Conservation (phyloP, 106 monocot species). For the Allium fistulosum region DNA sequence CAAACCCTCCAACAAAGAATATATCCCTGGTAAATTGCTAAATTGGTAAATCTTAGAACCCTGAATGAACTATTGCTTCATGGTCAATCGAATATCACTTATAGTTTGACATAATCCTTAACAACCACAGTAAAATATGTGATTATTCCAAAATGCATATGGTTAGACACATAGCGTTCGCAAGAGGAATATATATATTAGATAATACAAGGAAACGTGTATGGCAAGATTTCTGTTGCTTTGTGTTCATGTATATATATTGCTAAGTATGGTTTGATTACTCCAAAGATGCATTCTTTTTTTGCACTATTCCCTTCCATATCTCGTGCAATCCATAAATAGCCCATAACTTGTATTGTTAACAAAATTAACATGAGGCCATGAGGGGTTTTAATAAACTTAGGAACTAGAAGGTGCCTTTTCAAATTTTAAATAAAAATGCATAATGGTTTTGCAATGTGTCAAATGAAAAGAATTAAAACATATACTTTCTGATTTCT, state of each 20-base stretch:
- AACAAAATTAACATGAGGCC: not conserved
- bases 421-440: not conserved
- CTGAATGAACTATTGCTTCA: not conserved
- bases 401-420: too few species aligned
- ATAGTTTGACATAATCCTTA: too few species aligned
- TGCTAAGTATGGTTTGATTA: too few species aligned
- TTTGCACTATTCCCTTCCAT: too few species aligned
- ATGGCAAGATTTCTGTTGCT: too few species aligned
- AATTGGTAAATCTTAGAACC: not conserved
- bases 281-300: too few species aligned
- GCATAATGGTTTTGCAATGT: not conserved
- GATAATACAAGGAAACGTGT: too few species aligned
- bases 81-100: not conserved
- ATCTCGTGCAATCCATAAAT: too few species aligned
- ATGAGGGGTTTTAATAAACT: not conserved
- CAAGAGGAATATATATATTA: not conserved
- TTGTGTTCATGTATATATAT: too few species aligned
- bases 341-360: not conserved
- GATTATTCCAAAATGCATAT: not conserved
- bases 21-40: slow-evolving; percentile 38
- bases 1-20: slow-evolving; percentile 79
- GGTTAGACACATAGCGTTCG: not conserved
- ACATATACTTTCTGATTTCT: too few species aligned
- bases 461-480: not conserved
- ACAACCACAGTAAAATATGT: too few species aligned